Base-by-base conservation (phyloP, 108 stramenopile species). In the Skeletonema menzelii region DNA sequence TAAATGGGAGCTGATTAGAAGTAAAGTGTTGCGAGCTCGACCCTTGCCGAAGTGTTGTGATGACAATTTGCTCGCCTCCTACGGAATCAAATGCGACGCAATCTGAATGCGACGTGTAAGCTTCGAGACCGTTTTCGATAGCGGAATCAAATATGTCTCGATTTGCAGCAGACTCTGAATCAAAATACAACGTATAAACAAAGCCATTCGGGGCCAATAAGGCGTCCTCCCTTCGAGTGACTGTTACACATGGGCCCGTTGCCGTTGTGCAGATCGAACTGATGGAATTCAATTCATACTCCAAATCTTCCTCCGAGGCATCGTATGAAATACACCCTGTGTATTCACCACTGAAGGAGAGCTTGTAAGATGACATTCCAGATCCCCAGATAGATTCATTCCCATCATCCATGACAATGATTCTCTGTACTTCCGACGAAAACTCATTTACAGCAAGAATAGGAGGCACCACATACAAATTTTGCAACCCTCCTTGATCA, bases 151-250 rank as follows among this genome's bases (percentile, higher is more conserved):
- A 40, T 30, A 82, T 37, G 38, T 82, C 70, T 31, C 42, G 31
- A 13, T 71, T 72, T 35, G 71, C 67, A 27, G 70, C 62, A 22
- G 59, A 44, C 26, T 63, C 70, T n/a, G 80, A 86, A 32, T 85
- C 75, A 65, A 86, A 88, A 82, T 88, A 88, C 4, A 89, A 40
- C 20, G 63, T 75, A 69, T 85, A 92, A 30, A 90, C 69, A 76
- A 76, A 79, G 22, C 91, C 91, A 76, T 86, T 88, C 27, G 91
- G 91, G 12, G 87, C 87, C n/a, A 53, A 60, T 1, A 70, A 58
- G 15, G 79, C 30, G 62, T 88, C 87, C 13, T 66, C 59, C 12
- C 65, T 44, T 24, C 89, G 76, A 28, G 87, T 87, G 20, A 90
- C 88, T 7, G 86, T 84, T 12, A 90, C 85, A 66, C 80, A 77